Evolutionary conservation across 2,329 filamentous ascomycete species (phyloP), one percentile per base, ranked within the genome.

Genomic region (Epichloe festucae): DNA sequence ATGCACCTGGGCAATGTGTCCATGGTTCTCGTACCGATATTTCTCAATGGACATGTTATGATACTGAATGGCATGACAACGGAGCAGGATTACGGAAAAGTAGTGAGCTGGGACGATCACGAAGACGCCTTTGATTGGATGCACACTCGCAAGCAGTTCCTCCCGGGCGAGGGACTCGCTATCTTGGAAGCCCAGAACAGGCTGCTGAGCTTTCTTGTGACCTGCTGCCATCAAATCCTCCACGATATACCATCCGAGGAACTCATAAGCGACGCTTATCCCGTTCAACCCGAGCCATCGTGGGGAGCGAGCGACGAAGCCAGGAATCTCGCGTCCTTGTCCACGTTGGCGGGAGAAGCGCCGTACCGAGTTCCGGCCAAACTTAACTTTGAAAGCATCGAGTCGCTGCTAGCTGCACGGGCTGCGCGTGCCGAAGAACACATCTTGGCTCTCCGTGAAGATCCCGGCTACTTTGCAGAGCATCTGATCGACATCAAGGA

Each of bases 391-490:
- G 55, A 47, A 0, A 67, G 69, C 0, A 63, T 82, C 0, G 63
- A 69, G 40, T 59, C 63, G 1, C 57, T 82, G 4, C 62, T 78
- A 0, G 59, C 58, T 2, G 73, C 74, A 0, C 70, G 66, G 53
- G 57, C 57, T 0, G 58, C 65, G 0, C 67, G 67, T 3, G 70
- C 71, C 0, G 71, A 78, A 51, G 78, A 82, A 59, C 75, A 81
- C 56, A 43, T 81, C 0, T 77, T 71, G 71, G 58, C 69, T 0
- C 63, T 84, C 3, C 70, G 78, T 7, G 79, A 84, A 56, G 80
- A 84, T 58, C 78, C 79, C 0, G 63, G 63, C 0, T 82, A 81
- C 61, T 82, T 82, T 55, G 62, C 67, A 4, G 65, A 75, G 2
- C 51, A 62, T 0, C 43, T 79, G 1, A 54, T 59, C 8, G 72